Base-by-base conservation (phyloP, 805 yeast genomes). In the Candida cerambycidarum region DNA sequence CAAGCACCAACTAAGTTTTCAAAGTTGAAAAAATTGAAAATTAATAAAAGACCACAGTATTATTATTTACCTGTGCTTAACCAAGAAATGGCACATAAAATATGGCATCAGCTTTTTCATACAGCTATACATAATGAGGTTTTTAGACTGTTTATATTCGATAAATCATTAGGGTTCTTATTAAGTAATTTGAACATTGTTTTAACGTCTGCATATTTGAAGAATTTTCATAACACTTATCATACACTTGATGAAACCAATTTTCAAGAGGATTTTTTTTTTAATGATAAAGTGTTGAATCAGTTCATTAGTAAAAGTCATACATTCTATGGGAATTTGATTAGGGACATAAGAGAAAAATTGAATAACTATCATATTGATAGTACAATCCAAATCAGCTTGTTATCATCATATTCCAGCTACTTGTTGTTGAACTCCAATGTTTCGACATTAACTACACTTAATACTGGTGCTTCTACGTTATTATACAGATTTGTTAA, bases 61-160 rank as follows among this genome's bases (percentile, higher is more conserved):
- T 41, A 31, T 21, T 50, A 34, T 32, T 4, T 40, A 1, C 51
- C 53, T 2, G 46, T 43, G 13, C 44, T 43, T 32, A 45, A 30
- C 15, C 32, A 21, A 18, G 39, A 41, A 9, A 21, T 41, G 13
- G 14, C 31, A 10, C 19, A 42, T 11, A 40, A 24, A 44, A 31
- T 69, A 33, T 69, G 73, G 74, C 45, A 50, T n/a, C 42, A 56
- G 0, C 43, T 67, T 17, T 61, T 61, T 43, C 52, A 59, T 35
- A 61, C 58, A 6, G 40, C 44, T 15, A 16, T 16, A 14, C 10
- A 19, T 15, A 41, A 42, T 15, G 34, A 41, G 2, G 45, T 44
- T 3, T 38, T 66, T 42, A 63, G 60, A 46, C 56, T 59, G 2
- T 69, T 67, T 44, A 61, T 69, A 45, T 59, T 69, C 50, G 73